These are phyloP conservation scores for Cercospora nicotianae DNA, from an alignment of 2,329 filamentous ascomycete species.

Conservation along the genomic window DNA sequence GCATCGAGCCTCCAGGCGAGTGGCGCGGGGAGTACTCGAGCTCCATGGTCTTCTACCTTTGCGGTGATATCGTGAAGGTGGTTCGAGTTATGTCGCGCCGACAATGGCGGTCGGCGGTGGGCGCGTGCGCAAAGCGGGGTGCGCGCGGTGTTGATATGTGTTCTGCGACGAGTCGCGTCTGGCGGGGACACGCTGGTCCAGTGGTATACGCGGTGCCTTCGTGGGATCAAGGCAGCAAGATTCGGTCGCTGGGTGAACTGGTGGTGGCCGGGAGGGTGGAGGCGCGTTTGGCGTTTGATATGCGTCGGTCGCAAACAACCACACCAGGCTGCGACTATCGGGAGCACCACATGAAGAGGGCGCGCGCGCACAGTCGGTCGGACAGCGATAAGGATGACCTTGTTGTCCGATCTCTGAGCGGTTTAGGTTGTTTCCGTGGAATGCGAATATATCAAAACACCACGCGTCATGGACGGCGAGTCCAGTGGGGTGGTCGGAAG, in stretches of 20 bases:
- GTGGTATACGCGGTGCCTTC: constrained; percentile 2
- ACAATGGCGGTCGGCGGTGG: constrained; percentile 9
- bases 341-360: constrained; percentile 17
- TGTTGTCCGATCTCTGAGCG: constrained; percentile 18
- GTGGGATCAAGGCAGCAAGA: constrained; percentile 18
- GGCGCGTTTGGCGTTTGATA: constrained; percentile 8
- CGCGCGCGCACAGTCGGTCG: constrained; percentile 20
- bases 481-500: constrained; percentile 10
- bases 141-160: constrained; percentile 10
- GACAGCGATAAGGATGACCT: constrained; percentile 28
- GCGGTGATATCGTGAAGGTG: constrained; percentile 4
- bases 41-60: constrained; percentile 42
- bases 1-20: constrained; percentile 70
- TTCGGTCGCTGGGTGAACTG: constrained; percentile 7
- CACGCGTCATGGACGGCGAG: constrained; percentile 16
- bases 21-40: constrained; percentile 53
- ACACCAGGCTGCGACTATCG: constrained; percentile 20
- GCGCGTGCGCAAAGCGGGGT: constrained; percentile 13
- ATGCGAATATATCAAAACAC: constrained; percentile 22
- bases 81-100: neutral
- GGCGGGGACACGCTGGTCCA: neutral
- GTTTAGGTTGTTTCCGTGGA: constrained; percentile 25
- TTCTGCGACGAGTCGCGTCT: neutral
- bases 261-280: constrained; percentile 2
- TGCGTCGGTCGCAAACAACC: constrained; percentile 16